Conservation (phyloP, 129 eudicot species). For the Heracleum sosnowskyi region DNA sequence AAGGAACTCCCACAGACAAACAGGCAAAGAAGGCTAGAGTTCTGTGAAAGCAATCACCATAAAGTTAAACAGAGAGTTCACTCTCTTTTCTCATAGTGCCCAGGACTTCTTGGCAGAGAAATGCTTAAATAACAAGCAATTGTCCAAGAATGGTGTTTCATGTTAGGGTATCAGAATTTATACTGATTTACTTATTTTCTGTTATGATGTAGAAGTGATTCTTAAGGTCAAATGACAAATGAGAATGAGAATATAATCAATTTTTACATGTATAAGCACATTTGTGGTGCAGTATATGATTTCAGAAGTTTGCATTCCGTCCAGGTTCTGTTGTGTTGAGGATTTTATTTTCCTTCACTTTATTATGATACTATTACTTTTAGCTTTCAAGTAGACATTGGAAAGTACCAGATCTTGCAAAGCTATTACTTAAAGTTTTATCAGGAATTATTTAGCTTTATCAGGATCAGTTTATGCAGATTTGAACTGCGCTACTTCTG, state of each 20-base stretch:
- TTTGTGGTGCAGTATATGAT: no score
- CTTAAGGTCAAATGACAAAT: not conserved
- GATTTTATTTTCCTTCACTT: not conserved
- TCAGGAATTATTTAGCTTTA: no score
- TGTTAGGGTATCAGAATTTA: not conserved
- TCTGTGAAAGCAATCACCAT: not conserved
- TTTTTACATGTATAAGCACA: not conserved
- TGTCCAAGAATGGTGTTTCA: not conserved
- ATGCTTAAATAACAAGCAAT: not conserved
- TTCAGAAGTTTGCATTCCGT: no score
- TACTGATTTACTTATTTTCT: not conserved
- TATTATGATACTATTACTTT: not conserved
- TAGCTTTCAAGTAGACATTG: not conserved
- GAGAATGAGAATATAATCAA: no score
- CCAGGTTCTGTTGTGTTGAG: not conserved
- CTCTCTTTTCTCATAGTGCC: not conserved
- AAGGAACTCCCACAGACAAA: slow-evolving; percentile 11
- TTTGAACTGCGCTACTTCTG: no score
- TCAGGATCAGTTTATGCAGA: no score
- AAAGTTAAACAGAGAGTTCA: not conserved
- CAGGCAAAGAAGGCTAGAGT: slow-evolving; percentile 4
- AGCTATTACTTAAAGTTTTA: not conserved
- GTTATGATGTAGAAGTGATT: not conserved
- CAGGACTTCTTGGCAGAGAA: not conserved
- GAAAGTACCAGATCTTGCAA: no score